Conservation (phyloP, 257 asterid species). For the Solanum chaucha region DNA sequence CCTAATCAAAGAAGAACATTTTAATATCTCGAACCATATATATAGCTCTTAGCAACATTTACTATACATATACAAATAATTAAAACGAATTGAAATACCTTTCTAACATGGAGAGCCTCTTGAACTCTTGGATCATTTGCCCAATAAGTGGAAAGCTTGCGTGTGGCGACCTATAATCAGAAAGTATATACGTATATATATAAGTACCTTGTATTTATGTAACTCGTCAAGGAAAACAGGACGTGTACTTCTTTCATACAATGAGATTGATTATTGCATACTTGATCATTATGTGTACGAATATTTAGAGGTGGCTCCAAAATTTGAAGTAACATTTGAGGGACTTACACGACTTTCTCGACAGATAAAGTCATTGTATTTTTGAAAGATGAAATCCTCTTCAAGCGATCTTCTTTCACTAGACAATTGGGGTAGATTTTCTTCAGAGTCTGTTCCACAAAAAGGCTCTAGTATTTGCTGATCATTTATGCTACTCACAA, state of each 20-base stretch:
- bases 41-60: no score
- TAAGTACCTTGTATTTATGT: no score
- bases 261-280: neutral
- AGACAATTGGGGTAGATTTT: neutral
- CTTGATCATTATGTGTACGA: neutral
- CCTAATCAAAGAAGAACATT: no score
- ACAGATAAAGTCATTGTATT: neutral
- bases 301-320: neutral
- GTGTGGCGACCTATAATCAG: neutral
- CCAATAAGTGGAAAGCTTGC: conserved; percentile 4
- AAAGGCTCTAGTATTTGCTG: neutral
- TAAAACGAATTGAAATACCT: no score
- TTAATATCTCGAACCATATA: no score
- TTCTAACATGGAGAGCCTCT: conserved; percentile 20
- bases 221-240: neutral
- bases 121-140: conserved; percentile 14
- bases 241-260: neutral
- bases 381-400: neutral
- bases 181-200: neutral
- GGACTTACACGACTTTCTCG: neutral
- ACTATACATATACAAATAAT: no score
- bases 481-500: neutral
- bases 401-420: neutral
- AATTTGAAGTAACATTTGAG: neutral
- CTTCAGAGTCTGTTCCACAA: neutral